phyloP scores from a whole-genome alignment of 257 asterid genomes.

The Linderniella brevidens region DNA sequence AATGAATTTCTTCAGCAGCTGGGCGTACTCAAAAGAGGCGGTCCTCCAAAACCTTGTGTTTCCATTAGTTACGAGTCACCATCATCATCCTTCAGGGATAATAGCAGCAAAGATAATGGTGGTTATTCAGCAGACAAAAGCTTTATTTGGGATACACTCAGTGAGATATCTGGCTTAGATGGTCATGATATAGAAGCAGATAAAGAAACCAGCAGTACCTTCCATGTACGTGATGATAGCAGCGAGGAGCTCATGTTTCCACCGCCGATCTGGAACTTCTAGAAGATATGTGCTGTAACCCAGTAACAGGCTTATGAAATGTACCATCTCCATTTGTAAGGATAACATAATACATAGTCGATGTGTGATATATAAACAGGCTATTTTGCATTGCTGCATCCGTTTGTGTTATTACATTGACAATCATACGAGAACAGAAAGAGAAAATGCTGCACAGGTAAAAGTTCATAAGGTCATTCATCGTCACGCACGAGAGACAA shows the following conservation, averaged over 20 bases:
- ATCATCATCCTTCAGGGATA: slow-evolving; percentile 22
- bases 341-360: too few species aligned
- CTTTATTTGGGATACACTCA: slow-evolving; percentile 61
- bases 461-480: too few species aligned
- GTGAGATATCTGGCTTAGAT: slow-evolving; percentile 45
- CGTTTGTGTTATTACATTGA: too few species aligned
- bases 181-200: slow-evolving; percentile 25
- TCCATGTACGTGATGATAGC: slow-evolving; percentile 21
- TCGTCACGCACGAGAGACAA: too few species aligned
- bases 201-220: too few species aligned
- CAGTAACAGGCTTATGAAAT: too few species aligned
- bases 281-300: too few species aligned
- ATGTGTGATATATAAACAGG: too few species aligned
- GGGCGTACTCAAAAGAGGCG: slow-evolving; percentile 61
- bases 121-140: slow-evolving; percentile 25
- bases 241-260: slow-evolving; percentile 37
- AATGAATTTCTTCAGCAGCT: slow-evolving; percentile 80
- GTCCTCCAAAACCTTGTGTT: slow-evolving; percentile 20
- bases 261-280: slow-evolving; percentile 49
- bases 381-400: too few species aligned
- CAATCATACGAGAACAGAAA: too few species aligned
- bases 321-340: too few species aligned
- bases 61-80: slow-evolving; percentile 18
- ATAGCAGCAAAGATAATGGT: slow-evolving; percentile 19
- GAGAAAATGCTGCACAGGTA: too few species aligned